Evolutionary conservation across 805 yeast species (phyloP).

Genomic region (Saccharomycopsis fermentans): DNA sequence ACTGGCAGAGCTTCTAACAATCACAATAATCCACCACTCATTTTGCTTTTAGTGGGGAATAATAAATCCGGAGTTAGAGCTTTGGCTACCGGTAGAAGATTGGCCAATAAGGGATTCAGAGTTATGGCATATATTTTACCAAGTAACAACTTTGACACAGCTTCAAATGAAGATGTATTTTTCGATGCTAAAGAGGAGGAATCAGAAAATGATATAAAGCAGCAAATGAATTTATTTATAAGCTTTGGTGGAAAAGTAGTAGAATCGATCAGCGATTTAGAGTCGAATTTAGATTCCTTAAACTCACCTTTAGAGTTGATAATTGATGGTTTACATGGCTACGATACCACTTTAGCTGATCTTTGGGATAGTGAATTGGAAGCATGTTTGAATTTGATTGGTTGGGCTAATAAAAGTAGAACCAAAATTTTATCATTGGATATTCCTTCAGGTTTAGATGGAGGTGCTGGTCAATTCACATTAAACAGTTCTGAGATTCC

Average conservation of each 20-base stretch:
- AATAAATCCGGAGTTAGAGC: constrained; percentile 67
- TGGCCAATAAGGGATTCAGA: constrained; percentile 63
- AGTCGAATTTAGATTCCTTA: constrained; percentile 31
- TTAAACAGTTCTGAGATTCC: constrained; percentile 7
- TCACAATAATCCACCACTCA: constrained; percentile 75
- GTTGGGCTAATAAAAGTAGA: constrained; percentile 53
- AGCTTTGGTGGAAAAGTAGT: constrained; percentile 63
- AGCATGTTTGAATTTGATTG: constrained; percentile 36
- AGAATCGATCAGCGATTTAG: constrained; percentile 29
- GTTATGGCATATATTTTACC: constrained; percentile 39
- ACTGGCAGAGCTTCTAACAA: constrained; percentile 46
- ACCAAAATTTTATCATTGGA: constrained; percentile 57
- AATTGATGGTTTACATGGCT: constrained; percentile 79
- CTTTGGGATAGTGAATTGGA: constrained; percentile 32
- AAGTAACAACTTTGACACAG: constrained; percentile 12
- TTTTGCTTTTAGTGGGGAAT: constrained; percentile 63
- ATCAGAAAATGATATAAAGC: constrained; percentile 34
- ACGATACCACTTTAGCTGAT: constrained; percentile 59
- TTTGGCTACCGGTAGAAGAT: constrained; percentile 67
- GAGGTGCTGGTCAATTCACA: constrained; percentile 56
- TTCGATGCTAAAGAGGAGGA: constrained; percentile 28
- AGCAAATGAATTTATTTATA: constrained; percentile 47
- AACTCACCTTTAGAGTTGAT: constrained; percentile 73
- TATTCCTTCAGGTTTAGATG: constrained; percentile 74
- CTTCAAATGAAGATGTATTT: constrained; percentile 15